phyloP scores from a whole-genome alignment of 2,329 filamentous ascomycete species.

The Sporothrix humicola region DNA sequence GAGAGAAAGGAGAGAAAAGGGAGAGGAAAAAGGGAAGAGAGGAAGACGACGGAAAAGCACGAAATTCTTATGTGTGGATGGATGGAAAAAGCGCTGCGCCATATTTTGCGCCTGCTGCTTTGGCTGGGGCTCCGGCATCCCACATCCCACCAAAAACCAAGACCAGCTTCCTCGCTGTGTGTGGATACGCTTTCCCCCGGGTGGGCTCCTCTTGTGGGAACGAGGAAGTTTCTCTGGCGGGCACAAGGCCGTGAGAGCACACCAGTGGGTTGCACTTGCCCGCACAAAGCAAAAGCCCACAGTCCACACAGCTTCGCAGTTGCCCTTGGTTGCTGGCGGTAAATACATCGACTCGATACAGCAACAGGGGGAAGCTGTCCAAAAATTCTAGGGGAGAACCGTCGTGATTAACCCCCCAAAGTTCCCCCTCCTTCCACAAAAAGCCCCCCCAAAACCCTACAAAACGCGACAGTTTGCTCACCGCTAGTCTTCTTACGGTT shows the following conservation, averaged over 20 bases:
- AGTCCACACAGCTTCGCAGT: background rate
- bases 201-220: conserved; percentile 12
- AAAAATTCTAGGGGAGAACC: background rate
- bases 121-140: conserved; percentile 9
- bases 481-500: conserved; percentile 28
- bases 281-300: background rate
- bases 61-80: conserved; percentile 29
- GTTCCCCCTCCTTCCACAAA: conserved; percentile 6
- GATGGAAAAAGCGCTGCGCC: conserved; percentile 30
- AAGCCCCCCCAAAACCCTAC: background rate
- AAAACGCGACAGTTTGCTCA: background rate
- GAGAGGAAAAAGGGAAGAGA: conserved; percentile 25
- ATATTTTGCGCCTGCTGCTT: conserved; percentile 24
- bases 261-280: background rate
- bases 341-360: background rate
- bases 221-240: background rate
- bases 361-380: conserved; percentile 6
- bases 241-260: conserved; percentile 2
- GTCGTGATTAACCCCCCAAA: background rate
- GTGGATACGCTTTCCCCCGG: conserved; percentile 21
- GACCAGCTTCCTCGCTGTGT: background rate
- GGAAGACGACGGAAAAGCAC: conserved; percentile 30
- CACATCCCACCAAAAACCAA: conserved; percentile 12
- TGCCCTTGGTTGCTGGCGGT: conserved; percentile 4
- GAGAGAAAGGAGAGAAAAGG: background rate